Evolutionary conservation across 208 protist genomes (phyloP), one percentile per base, ranked within the genome.

Genomic region (Wallacemonas sp.): DNA sequence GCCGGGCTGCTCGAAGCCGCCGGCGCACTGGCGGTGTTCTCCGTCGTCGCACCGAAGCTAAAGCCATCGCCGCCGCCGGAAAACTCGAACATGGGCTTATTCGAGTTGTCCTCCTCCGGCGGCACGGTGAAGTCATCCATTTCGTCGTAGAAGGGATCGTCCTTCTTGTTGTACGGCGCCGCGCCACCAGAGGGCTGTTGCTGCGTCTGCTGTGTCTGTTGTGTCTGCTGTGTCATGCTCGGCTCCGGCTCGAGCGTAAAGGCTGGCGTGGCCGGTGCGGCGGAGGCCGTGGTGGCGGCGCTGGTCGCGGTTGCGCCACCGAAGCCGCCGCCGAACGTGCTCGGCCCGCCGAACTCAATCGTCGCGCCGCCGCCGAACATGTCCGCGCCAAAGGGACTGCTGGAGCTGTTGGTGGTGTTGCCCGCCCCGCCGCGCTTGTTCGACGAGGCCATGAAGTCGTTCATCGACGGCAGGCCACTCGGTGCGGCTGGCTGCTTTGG

Each of bases 91-190:
- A 68, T 64, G 19, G 55, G 17, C 24, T 43, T 52, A 0, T 11
- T 24, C 36, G 39, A 9, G 41, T 49, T 24, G 26, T 72, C 55
- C 27, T 17, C 34, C 6, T 65, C 69, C 5, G 70, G 29, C 11
- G 55, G 32, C 16, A 83, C 70, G 1, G 79, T 90, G 67, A 84
- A 90, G 70, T 90, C 80, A 49, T 90, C 80, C 61, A 90, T 90
- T 47, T 86, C 80, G 29, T 90, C 83, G 71, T 90, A 90, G 74
- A 82, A 90, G 9, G 83, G 83, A 62, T 90, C 74, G 32, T 84
- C 70, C 12, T 57, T 74, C 36, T 70, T 75, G 54, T 76, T 70
- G 62, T 75, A 68, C 61, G 27, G 48, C 34, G 41, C 57, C 21
- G 52, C 54, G 2, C 38, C 26, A 11, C 8, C 5, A 2, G 41